These are phyloP conservation scores for Myxozyma monticola DNA, from an alignment of 805 yeast species.

Conservation along the genomic window DNA sequence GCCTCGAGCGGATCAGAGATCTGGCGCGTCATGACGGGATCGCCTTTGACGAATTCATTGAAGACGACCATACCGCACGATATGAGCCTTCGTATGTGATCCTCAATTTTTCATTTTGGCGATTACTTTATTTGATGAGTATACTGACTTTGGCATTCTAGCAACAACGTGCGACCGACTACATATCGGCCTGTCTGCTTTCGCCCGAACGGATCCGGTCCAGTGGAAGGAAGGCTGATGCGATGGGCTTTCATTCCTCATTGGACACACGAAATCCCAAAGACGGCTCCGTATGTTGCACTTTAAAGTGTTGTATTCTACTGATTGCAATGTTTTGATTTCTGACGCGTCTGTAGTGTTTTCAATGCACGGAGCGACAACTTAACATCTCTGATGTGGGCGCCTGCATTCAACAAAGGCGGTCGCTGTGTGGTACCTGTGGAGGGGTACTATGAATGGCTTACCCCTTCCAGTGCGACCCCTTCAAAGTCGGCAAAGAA, in stretches of 20 bases:
- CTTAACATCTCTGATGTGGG: conserved; percentile 59
- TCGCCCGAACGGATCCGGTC: conserved; percentile 3
- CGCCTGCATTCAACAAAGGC: conserved; percentile 43
- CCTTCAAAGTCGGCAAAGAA: conserved; percentile 20
- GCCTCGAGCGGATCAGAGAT: conserved; percentile 27
- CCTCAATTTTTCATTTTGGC: background rate
- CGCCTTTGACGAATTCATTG: conserved; percentile 34
- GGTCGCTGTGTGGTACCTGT: conserved; percentile 75
- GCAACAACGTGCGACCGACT: conserved; percentile 24
- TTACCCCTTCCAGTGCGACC: conserved; percentile 19
- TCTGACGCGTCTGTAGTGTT: background rate
- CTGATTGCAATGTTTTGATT: background rate
- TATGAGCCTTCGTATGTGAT: conserved; percentile 45
- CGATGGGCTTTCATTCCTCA: conserved; percentile 77
- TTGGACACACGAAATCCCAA: conserved; percentile 54
- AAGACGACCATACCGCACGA: conserved; percentile 13
- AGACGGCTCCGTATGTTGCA: no score
- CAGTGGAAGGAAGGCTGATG: conserved; percentile 50
- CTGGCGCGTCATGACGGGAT: conserved; percentile 31
- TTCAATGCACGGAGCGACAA: conserved; percentile 75
- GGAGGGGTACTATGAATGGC: conserved; percentile 88
- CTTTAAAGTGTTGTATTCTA: background rate
- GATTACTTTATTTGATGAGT: background rate
- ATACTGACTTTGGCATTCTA: background rate
- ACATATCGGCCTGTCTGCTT: conserved; percentile 23